Conservation (phyloP, 2,329 filamentous ascomycete species). For the Sclerotinia trifoliorum region DNA sequence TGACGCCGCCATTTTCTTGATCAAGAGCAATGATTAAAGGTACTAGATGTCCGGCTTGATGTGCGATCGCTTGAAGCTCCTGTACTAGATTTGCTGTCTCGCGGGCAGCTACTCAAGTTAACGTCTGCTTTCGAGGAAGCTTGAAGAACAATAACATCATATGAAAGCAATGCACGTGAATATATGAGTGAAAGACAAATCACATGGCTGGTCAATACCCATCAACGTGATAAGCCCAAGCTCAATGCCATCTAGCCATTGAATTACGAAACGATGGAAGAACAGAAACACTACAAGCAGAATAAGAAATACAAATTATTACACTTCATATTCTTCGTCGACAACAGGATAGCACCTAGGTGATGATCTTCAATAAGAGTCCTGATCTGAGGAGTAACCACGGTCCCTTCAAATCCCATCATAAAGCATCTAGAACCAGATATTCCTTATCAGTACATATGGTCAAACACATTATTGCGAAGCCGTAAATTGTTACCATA, state of each 20-base stretch:
- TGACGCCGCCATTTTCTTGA: conserved; percentile 97
- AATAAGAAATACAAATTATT: conserved; percentile 26
- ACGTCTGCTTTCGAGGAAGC: conserved; percentile 23
- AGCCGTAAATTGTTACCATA: background rate
- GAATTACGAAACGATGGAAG: conserved; percentile 18
- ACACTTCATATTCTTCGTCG: conserved; percentile 85
- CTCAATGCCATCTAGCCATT: background rate
- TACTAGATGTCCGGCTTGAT: conserved; percentile 83
- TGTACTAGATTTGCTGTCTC: conserved; percentile 85
- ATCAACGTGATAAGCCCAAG: background rate
- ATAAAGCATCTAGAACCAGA: conserved; percentile 13
- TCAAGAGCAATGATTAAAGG: conserved; percentile 89
- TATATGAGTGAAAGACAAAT: conserved; percentile 3
- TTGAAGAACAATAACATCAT: conserved; percentile 2
- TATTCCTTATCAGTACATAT: background rate
- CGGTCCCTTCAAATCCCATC: conserved; percentile 74
- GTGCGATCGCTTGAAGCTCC: conserved; percentile 88
- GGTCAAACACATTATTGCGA: conserved; percentile 3
- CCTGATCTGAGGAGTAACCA: conserved; percentile 79
- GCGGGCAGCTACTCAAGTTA: conserved; percentile 67
- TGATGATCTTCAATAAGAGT: conserved; percentile 80
- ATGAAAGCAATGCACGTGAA: conserved; percentile 4
- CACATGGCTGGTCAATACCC: background rate
- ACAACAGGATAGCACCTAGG: conserved; percentile 81
- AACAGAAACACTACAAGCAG: conserved; percentile 1